Evolutionary conservation across 2,329 filamentous ascomycete species (phyloP).

Genomic region (Claviceps pazoutovae): DNA sequence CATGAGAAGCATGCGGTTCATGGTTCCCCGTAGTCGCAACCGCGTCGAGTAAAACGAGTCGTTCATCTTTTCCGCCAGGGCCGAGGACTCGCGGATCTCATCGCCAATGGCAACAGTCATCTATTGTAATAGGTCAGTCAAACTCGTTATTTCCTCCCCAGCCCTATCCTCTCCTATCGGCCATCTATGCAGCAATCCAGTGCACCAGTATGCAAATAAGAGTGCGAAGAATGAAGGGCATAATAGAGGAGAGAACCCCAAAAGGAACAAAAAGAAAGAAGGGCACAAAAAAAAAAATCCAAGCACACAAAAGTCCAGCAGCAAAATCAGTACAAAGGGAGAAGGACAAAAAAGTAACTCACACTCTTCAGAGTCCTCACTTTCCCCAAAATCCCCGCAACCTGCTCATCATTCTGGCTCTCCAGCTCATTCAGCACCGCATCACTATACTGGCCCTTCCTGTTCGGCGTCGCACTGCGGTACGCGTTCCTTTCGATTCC

Average conservation of each 20-base stretch:
- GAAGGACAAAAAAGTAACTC: constrained; percentile 21
- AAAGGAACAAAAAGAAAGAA: too few relatives aligned
- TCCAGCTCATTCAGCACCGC: constrained; percentile 87
- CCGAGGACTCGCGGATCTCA: constrained; percentile 82
- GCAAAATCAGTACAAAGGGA: background rate
- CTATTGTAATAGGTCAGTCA: constrained; percentile 25
- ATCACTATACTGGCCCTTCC: constrained; percentile 79
- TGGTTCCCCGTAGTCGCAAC: constrained; percentile 70
- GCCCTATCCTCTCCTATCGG: too few relatives aligned
- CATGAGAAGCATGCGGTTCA: constrained; percentile 96
- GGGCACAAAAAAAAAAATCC: too few relatives aligned
- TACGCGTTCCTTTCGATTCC: constrained; percentile 27
- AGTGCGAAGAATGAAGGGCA: too few relatives aligned
- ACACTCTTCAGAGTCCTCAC: constrained; percentile 83
- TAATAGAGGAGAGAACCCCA: too few relatives aligned
- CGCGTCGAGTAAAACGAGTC: constrained; percentile 81
- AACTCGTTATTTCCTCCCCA: too few relatives aligned
- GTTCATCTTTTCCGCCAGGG: constrained; percentile 90
- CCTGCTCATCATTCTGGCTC: constrained; percentile 83
- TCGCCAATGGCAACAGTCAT: constrained; percentile 88
- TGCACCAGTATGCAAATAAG: too few relatives aligned
- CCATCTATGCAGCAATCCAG: too few relatives aligned
- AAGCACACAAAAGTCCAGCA: too few relatives aligned
- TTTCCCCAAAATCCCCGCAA: constrained; percentile 82
- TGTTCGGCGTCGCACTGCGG: constrained; percentile 58